These are phyloP conservation scores for Sordaria brevicollis DNA, from an alignment of 495 filamentous ascomycete species.

Conservation along the genomic window DNA sequence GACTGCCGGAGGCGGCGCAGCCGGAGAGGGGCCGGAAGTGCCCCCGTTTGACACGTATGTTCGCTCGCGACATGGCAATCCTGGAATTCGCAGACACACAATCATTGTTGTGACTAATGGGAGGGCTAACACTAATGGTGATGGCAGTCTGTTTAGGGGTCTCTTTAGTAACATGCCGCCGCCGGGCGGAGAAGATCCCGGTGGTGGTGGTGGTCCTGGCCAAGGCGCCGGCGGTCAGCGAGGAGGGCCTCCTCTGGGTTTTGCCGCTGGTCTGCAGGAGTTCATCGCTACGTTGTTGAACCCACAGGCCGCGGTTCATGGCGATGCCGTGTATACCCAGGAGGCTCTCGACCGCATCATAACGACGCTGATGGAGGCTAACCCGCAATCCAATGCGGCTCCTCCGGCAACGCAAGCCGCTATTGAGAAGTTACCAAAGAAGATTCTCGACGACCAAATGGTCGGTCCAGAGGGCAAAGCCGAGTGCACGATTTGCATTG, in stretches of 20 bases:
- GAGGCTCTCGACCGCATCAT: constrained; percentile 86
- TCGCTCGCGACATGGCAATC: background rate
- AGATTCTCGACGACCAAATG: constrained; percentile 54
- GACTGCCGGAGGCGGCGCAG: background rate
- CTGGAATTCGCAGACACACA: background rate
- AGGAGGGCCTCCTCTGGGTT: constrained; percentile 8
- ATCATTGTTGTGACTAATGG: background rate
- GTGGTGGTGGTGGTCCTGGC: background rate
- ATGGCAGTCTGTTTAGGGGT: constrained; percentile 1
- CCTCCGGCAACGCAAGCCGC: constrained; percentile 68
- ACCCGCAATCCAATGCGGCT: constrained; percentile 61
- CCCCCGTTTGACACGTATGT: constrained; percentile 12
- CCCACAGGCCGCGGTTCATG: constrained; percentile 44
- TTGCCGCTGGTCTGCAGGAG: constrained; percentile 25
- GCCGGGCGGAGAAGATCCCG: background rate
- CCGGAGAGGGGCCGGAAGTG: background rate
- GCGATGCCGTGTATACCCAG: constrained; percentile 87
- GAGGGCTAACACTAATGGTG: background rate
- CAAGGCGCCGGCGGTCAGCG: constrained; percentile 8
- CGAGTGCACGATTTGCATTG: constrained; percentile 93
- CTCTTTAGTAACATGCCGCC: constrained; percentile 10
- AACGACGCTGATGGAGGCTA: constrained; percentile 75
- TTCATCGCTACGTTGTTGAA: constrained; percentile 46
- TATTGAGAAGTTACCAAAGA: constrained; percentile 64
- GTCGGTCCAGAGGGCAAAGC: constrained; percentile 48